phyloP scores from a whole-genome alignment of 441 rosid species.

The Jatropha multifida region DNA sequence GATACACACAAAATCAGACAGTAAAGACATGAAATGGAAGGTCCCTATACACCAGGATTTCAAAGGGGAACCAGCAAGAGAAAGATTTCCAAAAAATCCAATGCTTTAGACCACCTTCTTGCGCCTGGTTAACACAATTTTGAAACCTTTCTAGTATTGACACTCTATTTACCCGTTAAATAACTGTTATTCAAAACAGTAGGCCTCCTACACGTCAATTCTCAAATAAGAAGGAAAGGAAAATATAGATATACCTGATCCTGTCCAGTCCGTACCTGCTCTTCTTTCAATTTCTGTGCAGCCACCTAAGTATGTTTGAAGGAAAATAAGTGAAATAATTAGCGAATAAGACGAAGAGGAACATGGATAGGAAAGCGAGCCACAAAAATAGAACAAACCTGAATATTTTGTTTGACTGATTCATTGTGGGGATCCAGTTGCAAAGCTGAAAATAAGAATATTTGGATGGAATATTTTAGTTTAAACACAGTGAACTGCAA shows the following conservation, averaged over 20 bases:
- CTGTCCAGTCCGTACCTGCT: conserved; percentile 39
- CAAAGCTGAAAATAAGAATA: conserved; percentile 58
- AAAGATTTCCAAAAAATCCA: background rate
- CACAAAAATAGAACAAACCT: conserved; percentile 37
- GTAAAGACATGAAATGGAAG: background rate
- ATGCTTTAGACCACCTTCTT: conserved; percentile 4
- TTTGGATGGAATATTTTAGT: conserved; percentile 14
- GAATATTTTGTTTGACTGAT: conserved; percentile 70
- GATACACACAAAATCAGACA: background rate
- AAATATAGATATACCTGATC: conserved; percentile 44
- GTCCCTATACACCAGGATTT: background rate
- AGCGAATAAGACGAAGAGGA: background rate
- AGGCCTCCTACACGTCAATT: background rate
- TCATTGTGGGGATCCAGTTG: conserved; percentile 73
- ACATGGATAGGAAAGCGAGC: background rate
- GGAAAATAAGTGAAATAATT: conserved; percentile 13
- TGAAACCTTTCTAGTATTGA: background rate
- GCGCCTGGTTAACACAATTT: background rate
- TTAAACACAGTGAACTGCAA: background rate
- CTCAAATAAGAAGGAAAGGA: conserved; percentile 4
- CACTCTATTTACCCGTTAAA: background rate
- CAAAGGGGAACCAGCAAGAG: background rate
- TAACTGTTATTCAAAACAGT: background rate
- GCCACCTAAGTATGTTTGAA: conserved; percentile 48
- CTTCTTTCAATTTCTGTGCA: conserved; percentile 66